Base-by-base conservation (phyloP, 495 filamentous ascomycete species). In the Aspergillus homomorphus region DNA sequence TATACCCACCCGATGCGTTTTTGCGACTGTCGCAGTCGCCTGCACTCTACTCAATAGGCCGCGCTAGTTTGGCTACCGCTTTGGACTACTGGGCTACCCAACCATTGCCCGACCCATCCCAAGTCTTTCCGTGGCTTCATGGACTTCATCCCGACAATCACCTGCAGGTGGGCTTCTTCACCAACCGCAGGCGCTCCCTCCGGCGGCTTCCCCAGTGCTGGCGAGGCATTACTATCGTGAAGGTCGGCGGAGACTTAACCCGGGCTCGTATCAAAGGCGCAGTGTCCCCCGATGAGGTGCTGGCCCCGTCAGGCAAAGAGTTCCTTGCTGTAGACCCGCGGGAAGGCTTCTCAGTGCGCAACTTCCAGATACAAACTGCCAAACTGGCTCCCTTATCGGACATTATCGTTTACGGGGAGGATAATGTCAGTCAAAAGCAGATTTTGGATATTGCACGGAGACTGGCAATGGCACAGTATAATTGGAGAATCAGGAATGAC, bases 61-160 rank as follows among this genome's bases (percentile, higher is more conserved):
- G 86, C 33, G 76, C 75, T 21, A 82, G 78, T 7, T 78, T 97
- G 30, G 82, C 83, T 18, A 82, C 85, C 12, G 89, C 93, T 2
- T 62, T 96, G 9, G 84, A 92, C 59, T 82, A 92, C 59, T 71
- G 83, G 56, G 82, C 92, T 0, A 80, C 84, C 3, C 90, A 95
- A 62, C 85, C 89, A 12, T 72, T 97, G 21, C 93, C 94, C 9
- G 89, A 96, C 58, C 86, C 95, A 1, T 79, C 84, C 10, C 80
- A 84, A 59, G 87, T 96, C 62, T 98, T 97, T 65, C 94, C 94
- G n/a, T 98, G 94, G 94, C 80, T 96, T 9, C 94, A 98, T 76
- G 94, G 94, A 20, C 74, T 98, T n/a, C 93, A 98, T 63, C 85
- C 88, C 3, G 83, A 85, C 54, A 98, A 98, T 65, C 85, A 90